phyloP scores from a whole-genome alignment of 2,329 filamentous ascomycete genomes.

The Ustulina deusta region DNA sequence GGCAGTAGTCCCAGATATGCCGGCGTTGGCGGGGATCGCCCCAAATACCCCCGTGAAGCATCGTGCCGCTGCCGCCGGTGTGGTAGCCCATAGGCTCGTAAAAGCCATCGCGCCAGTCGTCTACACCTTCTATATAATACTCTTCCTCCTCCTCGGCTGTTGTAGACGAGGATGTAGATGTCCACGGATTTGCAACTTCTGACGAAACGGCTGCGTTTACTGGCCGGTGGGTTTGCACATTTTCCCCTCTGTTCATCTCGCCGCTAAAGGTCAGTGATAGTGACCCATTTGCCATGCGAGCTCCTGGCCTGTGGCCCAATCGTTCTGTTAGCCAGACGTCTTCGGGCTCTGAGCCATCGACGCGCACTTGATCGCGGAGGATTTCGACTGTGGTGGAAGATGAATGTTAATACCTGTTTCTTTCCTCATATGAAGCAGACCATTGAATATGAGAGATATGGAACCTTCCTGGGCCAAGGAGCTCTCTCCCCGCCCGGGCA shows the following conservation, averaged over 20 bases:
- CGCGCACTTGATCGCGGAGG: constrained; percentile 60
- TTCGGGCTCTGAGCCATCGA: constrained; percentile 61
- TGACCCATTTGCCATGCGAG: constrained; percentile 64
- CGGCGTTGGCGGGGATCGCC: constrained; percentile 59
- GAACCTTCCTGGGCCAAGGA: neutral
- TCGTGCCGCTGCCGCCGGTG: constrained; percentile 62
- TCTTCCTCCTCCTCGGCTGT: constrained; percentile 37
- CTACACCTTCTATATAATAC: constrained; percentile 57
- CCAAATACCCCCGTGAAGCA: constrained; percentile 62
- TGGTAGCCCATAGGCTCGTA: constrained; percentile 72
- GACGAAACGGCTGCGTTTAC: neutral
- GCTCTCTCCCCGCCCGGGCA: neutral
- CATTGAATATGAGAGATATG: neutral
- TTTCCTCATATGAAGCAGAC: neutral
- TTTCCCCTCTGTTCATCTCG: constrained; percentile 58
- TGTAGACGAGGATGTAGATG: neutral
- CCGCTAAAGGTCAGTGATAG: constrained; percentile 63
- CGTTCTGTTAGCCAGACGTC: constrained; percentile 68
- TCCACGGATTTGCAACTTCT: neutral
- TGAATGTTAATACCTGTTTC: constrained; percentile 3
- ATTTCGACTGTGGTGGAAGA: constrained; percentile 54
- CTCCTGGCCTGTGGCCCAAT: constrained; percentile 61
- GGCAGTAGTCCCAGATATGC: constrained; percentile 68
- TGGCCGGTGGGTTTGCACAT: constrained; percentile 42
- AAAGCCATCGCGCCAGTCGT: constrained; percentile 64